Base-by-base conservation (phyloP, 2,329 filamentous ascomycete species). In the Trichoderma koningii region DNA sequence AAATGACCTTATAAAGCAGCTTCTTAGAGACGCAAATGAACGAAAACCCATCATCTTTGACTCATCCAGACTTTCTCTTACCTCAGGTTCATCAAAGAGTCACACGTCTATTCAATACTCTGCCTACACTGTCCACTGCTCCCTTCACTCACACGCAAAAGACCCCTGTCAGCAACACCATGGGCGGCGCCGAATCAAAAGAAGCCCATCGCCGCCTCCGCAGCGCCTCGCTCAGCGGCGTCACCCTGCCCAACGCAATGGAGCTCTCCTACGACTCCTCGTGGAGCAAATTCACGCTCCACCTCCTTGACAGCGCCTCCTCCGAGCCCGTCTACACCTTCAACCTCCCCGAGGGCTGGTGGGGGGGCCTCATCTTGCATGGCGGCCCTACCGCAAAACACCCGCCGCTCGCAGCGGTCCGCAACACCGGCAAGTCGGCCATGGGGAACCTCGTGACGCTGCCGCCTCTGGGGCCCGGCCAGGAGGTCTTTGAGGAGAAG, bases 371-470 rank as follows among this genome's bases (percentile, higher is more conserved):
- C 44, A 50, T 66, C 44, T 51, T 63, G 50, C 56, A 68, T 51
- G 56, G 59, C 14, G 66, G 66, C n/a, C 60, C 66, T 52, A 64
- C 44, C 55, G 21, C 62, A 2, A 55, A 68, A 6, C 3, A 17
- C 15, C 30, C 64, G 9, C 59, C 64, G 21, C 60, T 66, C 41
- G 66, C 64, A 41, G 55, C 60, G 1, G 64, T 48, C 7, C 64
- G 60, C 26, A 56, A 56, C 28, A 50, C 64, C 7, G 59, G 64
- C 47, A 47, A 28, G 28, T 21, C 51, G 15, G 55, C 21, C 4
- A 52, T 50, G 41, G 45, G 59, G 3, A 64, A 52, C 21, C 26
- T 50, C 47, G 59, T 71, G 53, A 67, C 59, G 15, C 55, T 71
- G 19, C 65, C 68, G 21, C 56, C 64, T 5, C 45, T 67, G 1